Conservation (phyloP, 2,329 filamentous ascomycete species). For the Taxawa tesnikishii region DNA sequence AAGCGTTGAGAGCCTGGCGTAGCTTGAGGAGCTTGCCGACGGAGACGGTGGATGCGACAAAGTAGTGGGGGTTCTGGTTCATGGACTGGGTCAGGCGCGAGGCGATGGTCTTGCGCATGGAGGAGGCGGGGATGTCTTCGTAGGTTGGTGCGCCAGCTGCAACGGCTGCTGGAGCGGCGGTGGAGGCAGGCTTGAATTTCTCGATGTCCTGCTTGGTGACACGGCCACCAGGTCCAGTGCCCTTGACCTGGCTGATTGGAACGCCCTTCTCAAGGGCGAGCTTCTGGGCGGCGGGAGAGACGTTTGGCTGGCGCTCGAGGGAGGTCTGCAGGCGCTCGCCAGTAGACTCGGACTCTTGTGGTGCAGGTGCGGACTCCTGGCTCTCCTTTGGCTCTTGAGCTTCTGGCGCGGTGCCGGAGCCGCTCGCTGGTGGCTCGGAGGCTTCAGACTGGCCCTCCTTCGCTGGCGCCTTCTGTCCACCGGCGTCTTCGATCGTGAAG, state of each 20-base stretch:
- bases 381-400: conserved; percentile 41
- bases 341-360: conserved; percentile 60
- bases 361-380: conserved; percentile 36
- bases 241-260: conserved; percentile 67
- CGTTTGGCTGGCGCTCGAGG: conserved; percentile 69
- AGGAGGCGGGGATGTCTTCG: conserved; percentile 71
- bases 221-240: conserved; percentile 71
- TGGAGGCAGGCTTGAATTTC: conserved; percentile 49
- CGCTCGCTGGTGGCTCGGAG: conserved; percentile 46
- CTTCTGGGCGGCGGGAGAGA: conserved; percentile 62
- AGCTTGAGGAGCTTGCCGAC: conserved; percentile 95
- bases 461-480: conserved; percentile 60
- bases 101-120: conserved; percentile 98
- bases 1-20: conserved; percentile 80
- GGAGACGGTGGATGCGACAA: conserved; percentile 80
- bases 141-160: conserved; percentile 52
- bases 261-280: conserved; percentile 78
- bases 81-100: conserved; percentile 78
- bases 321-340: conserved; percentile 69
- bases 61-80: conserved; percentile 96
- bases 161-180: conserved; percentile 33
- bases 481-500: conserved; percentile 82
- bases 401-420: conserved; percentile 46
- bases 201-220: conserved; percentile 90
- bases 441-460: conserved; percentile 46